Base-by-base conservation (phyloP, 305 asterid species). In the Lippia alba region DNA sequence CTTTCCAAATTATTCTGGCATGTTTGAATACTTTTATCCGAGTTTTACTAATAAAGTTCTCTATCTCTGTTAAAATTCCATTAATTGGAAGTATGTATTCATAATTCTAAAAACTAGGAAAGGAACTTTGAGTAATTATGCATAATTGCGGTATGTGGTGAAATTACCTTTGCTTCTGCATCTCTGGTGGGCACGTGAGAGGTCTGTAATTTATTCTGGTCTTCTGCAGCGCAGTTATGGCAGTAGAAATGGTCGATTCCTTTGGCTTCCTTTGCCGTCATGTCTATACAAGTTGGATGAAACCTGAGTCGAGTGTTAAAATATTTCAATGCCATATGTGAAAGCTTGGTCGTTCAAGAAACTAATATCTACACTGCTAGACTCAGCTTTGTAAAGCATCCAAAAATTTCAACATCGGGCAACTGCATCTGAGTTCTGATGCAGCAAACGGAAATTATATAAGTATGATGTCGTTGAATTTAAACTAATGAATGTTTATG, bases 271-370 rank as follows among this genome's bases (percentile, higher is more conserved):
- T 91, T 96, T 4, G 76, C 69, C 0, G 77, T 80, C 97, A 91
- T 80, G 65, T 84, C 91, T 80, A 89, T 80, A 81, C 97, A 91
- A 56, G 81, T 36, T 10, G 97, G 97, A 72, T 91, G 97, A 81
- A 85, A 91, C 97, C 97, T 91, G 86, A 65, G 79, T 40, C 57
- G 73, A 72, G 67, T 76, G 64, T 49, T 24, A 1, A n/a, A 57
- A 67, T 48, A 56, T 11, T 64, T 67, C 49, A 74, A 67, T 67
- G 18, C 6, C 51, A 70, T 46, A 33, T 56, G 32, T 24, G 44
- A 49, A 74, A 70, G 54, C 40, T 16, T 67, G 60, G 41, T 2
- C 48, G 44, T 53, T 57, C 17, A 56, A 71, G 48, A 44, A 57
- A 33, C 16, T 62, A 48, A 39, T 24, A 30, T 30, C 61, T 12